Evolutionary conservation across 148 eudicot genomes (phyloP).

Genomic region (Salicornia ramosissima): DNA sequence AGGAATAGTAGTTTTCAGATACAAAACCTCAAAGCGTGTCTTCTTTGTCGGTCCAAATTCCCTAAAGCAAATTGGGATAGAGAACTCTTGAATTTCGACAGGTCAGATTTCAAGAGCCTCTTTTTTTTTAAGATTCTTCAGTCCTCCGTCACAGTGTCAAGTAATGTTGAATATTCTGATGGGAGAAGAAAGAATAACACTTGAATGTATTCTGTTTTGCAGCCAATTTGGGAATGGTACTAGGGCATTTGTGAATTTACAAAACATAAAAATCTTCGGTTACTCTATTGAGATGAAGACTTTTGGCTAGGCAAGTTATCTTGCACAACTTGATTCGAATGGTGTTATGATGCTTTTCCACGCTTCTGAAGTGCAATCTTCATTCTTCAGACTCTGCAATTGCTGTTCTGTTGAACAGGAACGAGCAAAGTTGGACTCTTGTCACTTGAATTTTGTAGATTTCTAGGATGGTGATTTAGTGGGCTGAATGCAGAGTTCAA

Average conservation of each 20-base stretch:
- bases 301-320: neutral
- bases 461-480: neutral
- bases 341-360: conserved; percentile 4
- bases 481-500: conserved; percentile 8
- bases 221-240: neutral
- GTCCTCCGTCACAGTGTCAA: neutral
- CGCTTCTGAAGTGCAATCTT: neutral
- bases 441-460: conserved; percentile 6
- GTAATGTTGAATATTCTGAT: neutral
- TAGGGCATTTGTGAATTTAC: neutral
- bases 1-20: conserved; percentile 85
- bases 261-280: neutral
- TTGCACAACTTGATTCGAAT: neutral
- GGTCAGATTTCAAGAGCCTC: conserved; percentile 23
- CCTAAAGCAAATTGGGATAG: conserved; percentile 54
- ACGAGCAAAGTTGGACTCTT: neutral
- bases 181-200: neutral
- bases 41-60: conserved; percentile 85
- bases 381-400: neutral
- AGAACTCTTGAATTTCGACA: conserved; percentile 22
- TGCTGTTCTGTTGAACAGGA: neutral
- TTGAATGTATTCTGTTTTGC: neutral
- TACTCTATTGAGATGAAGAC: neutral
- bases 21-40: conserved; percentile 54
- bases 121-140: neutral